Conservation (phyloP, 2,329 filamentous ascomycete species). For the Tolypocladium endophyticum region DNA sequence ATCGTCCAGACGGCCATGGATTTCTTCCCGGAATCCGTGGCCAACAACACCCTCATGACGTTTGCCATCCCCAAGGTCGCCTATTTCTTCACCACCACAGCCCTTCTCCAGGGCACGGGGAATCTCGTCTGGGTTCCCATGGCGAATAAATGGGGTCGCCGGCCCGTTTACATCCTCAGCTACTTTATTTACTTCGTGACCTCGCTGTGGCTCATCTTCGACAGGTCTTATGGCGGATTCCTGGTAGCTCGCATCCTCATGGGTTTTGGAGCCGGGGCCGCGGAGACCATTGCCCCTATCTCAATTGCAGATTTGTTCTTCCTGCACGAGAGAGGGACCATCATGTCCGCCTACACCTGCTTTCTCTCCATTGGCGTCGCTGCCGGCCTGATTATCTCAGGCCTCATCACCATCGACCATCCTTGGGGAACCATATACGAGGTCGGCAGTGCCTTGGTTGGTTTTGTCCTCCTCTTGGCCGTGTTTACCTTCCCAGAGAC, state of each 20-base stretch:
- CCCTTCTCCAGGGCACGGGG: slow-evolving; percentile 36
- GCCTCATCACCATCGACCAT: slow-evolving; percentile 36
- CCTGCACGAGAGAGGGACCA: slow-evolving; percentile 40
- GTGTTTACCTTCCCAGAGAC: slow-evolving; percentile 47
- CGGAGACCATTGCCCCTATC: slow-evolving; percentile 38
- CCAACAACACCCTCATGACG: slow-evolving; percentile 14
- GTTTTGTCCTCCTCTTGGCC: slow-evolving; percentile 32
- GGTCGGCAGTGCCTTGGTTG: slow-evolving; percentile 38
- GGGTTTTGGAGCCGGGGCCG: slow-evolving; percentile 42
- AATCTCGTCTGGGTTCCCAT: slow-evolving; percentile 36
- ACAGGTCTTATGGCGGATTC: slow-evolving; percentile 27
- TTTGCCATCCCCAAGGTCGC: slow-evolving; percentile 30
- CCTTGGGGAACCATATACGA: slow-evolving; percentile 42
- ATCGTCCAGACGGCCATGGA: slow-evolving; percentile 34
- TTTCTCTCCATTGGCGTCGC: slow-evolving; percentile 31
- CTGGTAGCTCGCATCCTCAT: slow-evolving; percentile 38
- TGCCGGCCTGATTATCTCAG: slow-evolving; percentile 30
- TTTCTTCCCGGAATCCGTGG: slow-evolving; percentile 30
- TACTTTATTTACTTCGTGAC: slow-evolving; percentile 31
- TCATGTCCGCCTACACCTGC: slow-evolving; percentile 36
- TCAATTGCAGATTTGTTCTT: slow-evolving; percentile 47
- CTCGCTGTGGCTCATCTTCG: slow-evolving; percentile 31
- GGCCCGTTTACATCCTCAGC: slow-evolving; percentile 30
- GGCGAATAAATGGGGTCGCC: slow-evolving; percentile 33
- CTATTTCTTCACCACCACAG: slow-evolving; percentile 42